Evolutionary conservation across 805 yeast species (phyloP).

Genomic region (Cyberlindnera misumaiensis): DNA sequence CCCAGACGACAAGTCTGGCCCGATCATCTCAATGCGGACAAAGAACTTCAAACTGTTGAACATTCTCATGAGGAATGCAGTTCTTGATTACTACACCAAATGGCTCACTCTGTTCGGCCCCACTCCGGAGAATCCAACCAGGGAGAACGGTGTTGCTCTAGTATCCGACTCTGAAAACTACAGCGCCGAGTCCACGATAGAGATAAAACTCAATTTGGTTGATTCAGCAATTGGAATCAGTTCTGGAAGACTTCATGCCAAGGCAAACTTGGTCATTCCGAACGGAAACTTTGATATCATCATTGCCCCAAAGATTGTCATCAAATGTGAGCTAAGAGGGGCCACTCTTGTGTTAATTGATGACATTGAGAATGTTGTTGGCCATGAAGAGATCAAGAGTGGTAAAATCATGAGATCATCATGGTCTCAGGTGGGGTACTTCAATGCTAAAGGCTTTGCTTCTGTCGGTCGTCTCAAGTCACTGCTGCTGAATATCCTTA

Average conservation of each 20-base stretch:
- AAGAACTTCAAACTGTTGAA: conserved; percentile 31
- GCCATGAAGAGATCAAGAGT: conserved; percentile 23
- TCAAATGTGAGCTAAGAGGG: conserved; percentile 43
- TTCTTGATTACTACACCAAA: conserved; percentile 51
- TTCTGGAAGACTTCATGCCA: conserved; percentile 56
- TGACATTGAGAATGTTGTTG: conserved; percentile 38
- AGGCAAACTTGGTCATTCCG: conserved; percentile 42
- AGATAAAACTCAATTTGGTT: conserved; percentile 23
- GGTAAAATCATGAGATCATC: conserved; percentile 19
- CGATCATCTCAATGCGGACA: conserved; percentile 34
- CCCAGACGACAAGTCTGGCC: conserved; percentile 29
- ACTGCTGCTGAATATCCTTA: conserved; percentile 13
- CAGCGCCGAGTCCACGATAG: conserved; percentile 6
- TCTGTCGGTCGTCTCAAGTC: conserved; percentile 41
- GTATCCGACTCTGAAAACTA: conserved; percentile 6
- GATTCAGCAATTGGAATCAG: conserved; percentile 56
- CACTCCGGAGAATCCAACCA: conserved; percentile 5
- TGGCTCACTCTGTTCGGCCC: conserved; percentile 45
- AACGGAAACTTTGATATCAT: conserved; percentile 49
- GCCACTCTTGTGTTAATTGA: conserved; percentile 56
- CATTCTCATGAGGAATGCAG: conserved; percentile 39
- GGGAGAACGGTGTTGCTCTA: conserved; percentile 2
- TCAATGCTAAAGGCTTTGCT: conserved; percentile 43
- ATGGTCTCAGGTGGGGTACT: conserved; percentile 36
- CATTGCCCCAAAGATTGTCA: conserved; percentile 27